A percentile compares a stretch with the other conserved stretches of the same genome.
phyloP scores from a whole-genome alignment of 2,329 filamentous ascomycete species.

The Paramyrothecium sp. region DNA sequence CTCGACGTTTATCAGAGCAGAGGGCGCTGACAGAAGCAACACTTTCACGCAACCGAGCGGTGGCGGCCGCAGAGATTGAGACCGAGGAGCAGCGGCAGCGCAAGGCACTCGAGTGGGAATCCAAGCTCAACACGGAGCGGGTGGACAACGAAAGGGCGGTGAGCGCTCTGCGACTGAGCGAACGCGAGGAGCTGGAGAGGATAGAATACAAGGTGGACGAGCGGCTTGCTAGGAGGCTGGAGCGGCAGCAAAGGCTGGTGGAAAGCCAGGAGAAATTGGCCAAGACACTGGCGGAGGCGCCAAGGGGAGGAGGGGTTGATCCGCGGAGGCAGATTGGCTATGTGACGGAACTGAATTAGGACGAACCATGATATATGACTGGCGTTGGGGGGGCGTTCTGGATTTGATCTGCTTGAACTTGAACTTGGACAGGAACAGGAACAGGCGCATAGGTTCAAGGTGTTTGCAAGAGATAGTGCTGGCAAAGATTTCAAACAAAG shows the following conservation, averaged over 20 bases:
- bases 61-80: constrained; percentile 46
- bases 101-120: constrained; percentile 48
- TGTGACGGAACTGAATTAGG: constrained; percentile 48
- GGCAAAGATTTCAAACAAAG: too few relatives aligned
- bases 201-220: constrained; percentile 46
- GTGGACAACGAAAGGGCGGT: constrained; percentile 49
- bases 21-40: constrained; percentile 44
- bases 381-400: too few relatives aligned
- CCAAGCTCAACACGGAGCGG: constrained; percentile 40
- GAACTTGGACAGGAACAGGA: too few relatives aligned
- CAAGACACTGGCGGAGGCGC: constrained; percentile 41
- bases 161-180: constrained; percentile 45
- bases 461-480: too few relatives aligned
- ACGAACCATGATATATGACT: too few relatives aligned
- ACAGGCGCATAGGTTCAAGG: too few relatives aligned
- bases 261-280: constrained; percentile 42
- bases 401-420: too few relatives aligned
- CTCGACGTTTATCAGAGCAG: constrained; percentile 43
- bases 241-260: constrained; percentile 52
- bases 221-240: constrained; percentile 42
- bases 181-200: constrained; percentile 49
- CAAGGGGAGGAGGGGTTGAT: constrained; percentile 15
- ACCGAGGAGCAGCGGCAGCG: constrained; percentile 42
- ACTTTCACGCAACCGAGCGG: constrained; percentile 38
- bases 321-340: constrained; percentile 53